A percentile compares a stretch with the other conserved stretches of the same genome.
Evolutionary conservation across 768 basidiomycete species (phyloP).

Genomic region (Nidula microcarpa): DNA sequence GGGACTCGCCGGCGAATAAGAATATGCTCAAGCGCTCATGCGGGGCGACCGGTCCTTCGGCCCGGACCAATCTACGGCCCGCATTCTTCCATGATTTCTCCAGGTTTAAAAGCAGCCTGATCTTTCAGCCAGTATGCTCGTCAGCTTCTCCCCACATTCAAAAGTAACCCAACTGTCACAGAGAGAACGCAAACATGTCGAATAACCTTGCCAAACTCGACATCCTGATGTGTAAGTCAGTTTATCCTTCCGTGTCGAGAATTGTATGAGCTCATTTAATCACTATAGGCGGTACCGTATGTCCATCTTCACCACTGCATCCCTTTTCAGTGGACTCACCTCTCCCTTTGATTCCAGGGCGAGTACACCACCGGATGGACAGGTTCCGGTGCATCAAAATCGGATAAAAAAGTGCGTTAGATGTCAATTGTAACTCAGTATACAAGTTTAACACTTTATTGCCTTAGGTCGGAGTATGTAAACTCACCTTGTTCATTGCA

Average conservation of each 20-base stretch:
- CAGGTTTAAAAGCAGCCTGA: background rate
- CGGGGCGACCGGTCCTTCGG: background rate
- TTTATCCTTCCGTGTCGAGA: background rate
- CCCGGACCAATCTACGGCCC: slow-evolving; percentile 4
- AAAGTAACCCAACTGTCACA: background rate
- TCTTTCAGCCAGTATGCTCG: background rate
- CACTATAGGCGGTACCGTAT: slow-evolving; percentile 32
- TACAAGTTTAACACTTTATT: no score
- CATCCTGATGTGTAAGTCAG: slow-evolving; percentile 70
- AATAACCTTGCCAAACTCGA: slow-evolving; percentile 51
- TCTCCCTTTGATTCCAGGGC: slow-evolving; percentile 33
- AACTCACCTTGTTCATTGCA: background rate
- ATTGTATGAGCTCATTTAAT: slow-evolving; percentile 3
- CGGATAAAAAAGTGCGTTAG: slow-evolving; percentile 83
- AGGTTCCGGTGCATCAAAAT: slow-evolving; percentile 85
- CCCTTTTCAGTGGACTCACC: background rate
- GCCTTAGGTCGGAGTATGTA: slow-evolving; percentile 63
- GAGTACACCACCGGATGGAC: slow-evolving; percentile 98
- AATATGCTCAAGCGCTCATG: slow-evolving; percentile 5
- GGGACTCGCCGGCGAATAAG: no score
- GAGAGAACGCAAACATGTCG: slow-evolving; percentile 28
- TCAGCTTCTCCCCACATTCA: background rate
- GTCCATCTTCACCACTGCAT: background rate
- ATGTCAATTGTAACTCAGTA: no score
- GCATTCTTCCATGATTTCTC: slow-evolving; percentile 2